phyloP scores from a whole-genome alignment of 2,329 filamentous ascomycete genomes.

The Arachnopeziza araneosa region DNA sequence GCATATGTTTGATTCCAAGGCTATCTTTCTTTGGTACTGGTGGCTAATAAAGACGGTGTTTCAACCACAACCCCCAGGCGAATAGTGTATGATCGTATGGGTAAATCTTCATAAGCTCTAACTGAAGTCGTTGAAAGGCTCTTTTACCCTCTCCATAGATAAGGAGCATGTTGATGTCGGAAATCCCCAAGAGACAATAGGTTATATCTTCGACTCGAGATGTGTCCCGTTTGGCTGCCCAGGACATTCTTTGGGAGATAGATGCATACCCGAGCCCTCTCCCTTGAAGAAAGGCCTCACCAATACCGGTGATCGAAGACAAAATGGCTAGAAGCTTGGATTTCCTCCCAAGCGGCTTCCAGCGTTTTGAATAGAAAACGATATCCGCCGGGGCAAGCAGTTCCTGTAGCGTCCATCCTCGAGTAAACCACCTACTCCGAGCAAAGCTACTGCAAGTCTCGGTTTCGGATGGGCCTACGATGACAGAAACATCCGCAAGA shows the following conservation, averaged over 20 bases:
- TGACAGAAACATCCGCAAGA: slow-evolving; percentile 1
- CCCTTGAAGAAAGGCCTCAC: slow-evolving; percentile 14
- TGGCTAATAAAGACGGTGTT: background rate
- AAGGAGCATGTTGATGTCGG: slow-evolving; percentile 1
- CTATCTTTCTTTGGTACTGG: too few species aligned
- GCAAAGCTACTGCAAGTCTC: background rate
- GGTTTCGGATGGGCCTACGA: background rate
- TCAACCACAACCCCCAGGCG: slow-evolving; percentile 18
- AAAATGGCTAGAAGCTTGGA: background rate
- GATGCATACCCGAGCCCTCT: slow-evolving; percentile 2
- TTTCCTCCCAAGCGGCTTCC: background rate
- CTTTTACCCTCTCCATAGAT: slow-evolving; percentile 13
- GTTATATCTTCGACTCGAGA: slow-evolving; percentile 21
- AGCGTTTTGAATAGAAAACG: slow-evolving; percentile 8
- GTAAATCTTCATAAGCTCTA: slow-evolving; percentile 25
- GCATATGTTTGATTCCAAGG: background rate
- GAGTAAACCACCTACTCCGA: background rate
- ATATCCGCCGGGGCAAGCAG: slow-evolving; percentile 13
- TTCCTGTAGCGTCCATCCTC: background rate
- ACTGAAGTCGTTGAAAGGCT: too few species aligned
- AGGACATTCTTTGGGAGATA: slow-evolving; percentile 34
- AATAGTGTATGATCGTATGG: slow-evolving; percentile 34
- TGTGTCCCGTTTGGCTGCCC: slow-evolving; percentile 29
- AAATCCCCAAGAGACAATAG: slow-evolving; percentile 26
- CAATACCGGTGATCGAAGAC: slow-evolving; percentile 12